Conservation (phyloP, 2,329 filamentous ascomycete genomes). For the Colletotrichum tabaci region DNA sequence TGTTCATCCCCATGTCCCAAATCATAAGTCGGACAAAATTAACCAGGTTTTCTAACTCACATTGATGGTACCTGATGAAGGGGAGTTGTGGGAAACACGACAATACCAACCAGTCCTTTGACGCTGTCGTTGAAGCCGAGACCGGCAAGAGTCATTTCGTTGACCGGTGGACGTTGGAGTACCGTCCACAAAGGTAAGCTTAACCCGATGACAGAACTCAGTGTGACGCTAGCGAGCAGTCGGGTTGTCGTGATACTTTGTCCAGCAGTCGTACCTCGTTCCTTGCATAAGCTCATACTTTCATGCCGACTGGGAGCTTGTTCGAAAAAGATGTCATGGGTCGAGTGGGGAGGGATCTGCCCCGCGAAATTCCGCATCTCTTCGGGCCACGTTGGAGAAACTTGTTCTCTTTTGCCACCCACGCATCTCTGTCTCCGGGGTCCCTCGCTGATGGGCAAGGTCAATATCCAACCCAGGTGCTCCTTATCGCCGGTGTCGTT, state of each 20-base stretch:
- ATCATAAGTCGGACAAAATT: no score
- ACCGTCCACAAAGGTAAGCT: conserved; percentile 9
- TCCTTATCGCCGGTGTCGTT: background rate
- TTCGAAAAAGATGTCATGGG: conserved; percentile 15
- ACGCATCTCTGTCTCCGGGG: background rate
- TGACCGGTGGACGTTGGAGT: background rate
- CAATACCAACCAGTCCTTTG: no score
- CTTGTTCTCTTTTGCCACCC: background rate
- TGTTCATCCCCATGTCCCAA: no score
- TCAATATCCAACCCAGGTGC: background rate
- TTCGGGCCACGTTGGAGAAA: background rate
- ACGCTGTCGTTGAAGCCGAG: no score
- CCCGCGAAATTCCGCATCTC: background rate
- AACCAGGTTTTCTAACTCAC: no score
- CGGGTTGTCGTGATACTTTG: conserved; percentile 6
- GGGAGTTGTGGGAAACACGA: no score
- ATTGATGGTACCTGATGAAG: no score
- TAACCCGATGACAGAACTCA: conserved; percentile 39
- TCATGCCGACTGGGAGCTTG: conserved; percentile 23
- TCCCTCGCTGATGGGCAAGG: background rate
- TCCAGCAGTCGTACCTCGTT: background rate
- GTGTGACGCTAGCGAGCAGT: conserved; percentile 17
- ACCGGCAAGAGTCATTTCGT: background rate
- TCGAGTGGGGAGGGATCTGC: background rate
- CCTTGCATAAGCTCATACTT: conserved; percentile 18